Evolutionary conservation across 2,329 filamentous ascomycete genomes (phyloP), one percentile per base, ranked within the genome.

Genomic region (Rhinocladiella similis): DNA sequence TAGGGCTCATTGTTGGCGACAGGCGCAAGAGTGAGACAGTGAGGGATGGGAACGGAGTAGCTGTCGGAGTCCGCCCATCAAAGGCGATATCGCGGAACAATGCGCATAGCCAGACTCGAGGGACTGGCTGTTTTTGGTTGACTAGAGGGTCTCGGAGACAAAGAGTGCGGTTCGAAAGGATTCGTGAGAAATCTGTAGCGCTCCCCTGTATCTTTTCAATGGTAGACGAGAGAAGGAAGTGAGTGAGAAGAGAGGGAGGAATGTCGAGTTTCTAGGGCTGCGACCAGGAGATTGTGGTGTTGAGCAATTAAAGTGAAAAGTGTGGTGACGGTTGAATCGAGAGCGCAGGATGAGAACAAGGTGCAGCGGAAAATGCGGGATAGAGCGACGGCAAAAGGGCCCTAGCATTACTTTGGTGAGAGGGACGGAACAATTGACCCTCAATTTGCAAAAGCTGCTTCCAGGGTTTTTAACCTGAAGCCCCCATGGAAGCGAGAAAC

Each of bases 1-100:
- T 39, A 2, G 61, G 61, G 53, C 61, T 63, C 61, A 63, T 63
- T 42, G 41, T 63, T 39, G 39, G 43, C 25, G 36, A 22, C 36
- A 22, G 7, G 12, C 7, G 25, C 13, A 42, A 20, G 43, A 14
- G 42, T 33, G 27, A 33, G 22, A n/a, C 47, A 22, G 19, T 19
- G 16, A 20, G 41, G 38, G 20, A 25, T 14, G 3, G 43, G 29
- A n/a, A n/a, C n/a, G n/a, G 38, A 39, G n/a, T 12, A 33, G 22
- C 27, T 46, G 29, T 45, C 39, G 50, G 29, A 25, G 18, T 19
- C 35, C 38, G 54, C 54, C 58, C 58, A 60, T 60, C 41, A 55
- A 56, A 53, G 49, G 48, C 29, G 43, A 45, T 38, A 20, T 16
- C 10, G 35, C 43, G 43, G 29, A 3, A 46, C 43, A 46, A 46